Evolutionary conservation across 208 protist genomes (phyloP).

Genomic region (Leishmania tarentolae): DNA sequence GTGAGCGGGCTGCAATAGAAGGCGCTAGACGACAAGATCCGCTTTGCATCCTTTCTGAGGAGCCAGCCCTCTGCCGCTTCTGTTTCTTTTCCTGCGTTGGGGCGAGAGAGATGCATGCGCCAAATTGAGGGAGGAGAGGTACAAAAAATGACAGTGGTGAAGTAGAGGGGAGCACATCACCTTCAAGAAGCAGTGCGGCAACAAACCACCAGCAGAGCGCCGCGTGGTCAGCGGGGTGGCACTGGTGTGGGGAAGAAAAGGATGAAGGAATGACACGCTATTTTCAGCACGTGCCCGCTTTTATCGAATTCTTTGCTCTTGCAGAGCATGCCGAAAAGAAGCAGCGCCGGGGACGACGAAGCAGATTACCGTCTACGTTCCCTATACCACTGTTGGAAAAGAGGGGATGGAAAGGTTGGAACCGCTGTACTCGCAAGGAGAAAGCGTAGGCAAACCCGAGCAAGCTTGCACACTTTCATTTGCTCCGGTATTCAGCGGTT

Average conservation of each 20-base stretch:
- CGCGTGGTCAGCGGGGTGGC: neutral
- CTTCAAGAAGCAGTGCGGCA: neutral
- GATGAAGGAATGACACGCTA: neutral
- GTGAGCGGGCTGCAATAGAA: slow-evolving; percentile 8
- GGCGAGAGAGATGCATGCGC: neutral
- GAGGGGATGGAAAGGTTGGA: neutral
- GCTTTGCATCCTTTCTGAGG: neutral
- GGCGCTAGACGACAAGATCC: neutral
- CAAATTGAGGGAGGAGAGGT: neutral
- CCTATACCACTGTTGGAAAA: neutral
- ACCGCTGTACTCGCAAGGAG: neutral
- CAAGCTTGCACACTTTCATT: neutral
- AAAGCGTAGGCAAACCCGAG: neutral
- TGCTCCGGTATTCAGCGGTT: neutral
- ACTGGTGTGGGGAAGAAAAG: neutral
- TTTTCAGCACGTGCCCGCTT: neutral
- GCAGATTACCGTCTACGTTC: neutral
- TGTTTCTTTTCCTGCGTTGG: neutral
- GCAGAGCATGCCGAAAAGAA: neutral
- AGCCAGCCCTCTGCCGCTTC: neutral
- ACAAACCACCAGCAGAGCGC: neutral
- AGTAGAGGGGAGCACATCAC: neutral
- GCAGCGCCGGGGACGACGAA: neutral
- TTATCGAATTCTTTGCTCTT: neutral
- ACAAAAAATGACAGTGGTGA: neutral